Conservation (phyloP, 306 rosid genomes). For the Macrotyloma uniflorum region DNA sequence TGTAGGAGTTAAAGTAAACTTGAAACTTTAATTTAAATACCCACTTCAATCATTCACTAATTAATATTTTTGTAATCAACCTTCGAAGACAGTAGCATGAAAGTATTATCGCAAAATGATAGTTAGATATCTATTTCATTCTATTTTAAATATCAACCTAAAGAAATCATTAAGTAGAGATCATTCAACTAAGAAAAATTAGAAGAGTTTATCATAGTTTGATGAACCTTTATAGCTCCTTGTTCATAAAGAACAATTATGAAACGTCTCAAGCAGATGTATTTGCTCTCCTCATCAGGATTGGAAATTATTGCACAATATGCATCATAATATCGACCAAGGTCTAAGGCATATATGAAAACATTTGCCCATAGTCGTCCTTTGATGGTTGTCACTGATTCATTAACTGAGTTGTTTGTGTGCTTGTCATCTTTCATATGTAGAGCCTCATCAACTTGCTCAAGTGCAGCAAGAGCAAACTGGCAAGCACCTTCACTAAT, state of each 20-base stretch:
- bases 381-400: conserved; percentile 68
- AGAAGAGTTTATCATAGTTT: conserved; percentile 19
- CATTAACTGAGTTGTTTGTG: conserved; percentile 48
- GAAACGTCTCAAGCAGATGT: conserved; percentile 91
- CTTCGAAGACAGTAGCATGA: conserved; percentile 16
- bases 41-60: conserved; percentile 12
- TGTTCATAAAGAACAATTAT: conserved; percentile 83
- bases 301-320: conserved; percentile 95
- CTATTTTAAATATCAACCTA: background rate
- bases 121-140: conserved; percentile 6
- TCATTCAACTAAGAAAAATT: conserved; percentile 3
- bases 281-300: conserved; percentile 95
- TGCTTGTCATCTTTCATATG: conserved; percentile 41
- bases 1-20: background rate
- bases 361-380: conserved; percentile 97
- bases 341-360: conserved; percentile 89
- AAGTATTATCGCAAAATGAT: background rate
- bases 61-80: conserved; percentile 21
- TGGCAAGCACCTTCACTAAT: conserved; percentile 89
- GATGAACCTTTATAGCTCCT: conserved; percentile 77
- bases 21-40: conserved; percentile 18
- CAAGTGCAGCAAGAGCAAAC: conserved; percentile 98
- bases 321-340: conserved; percentile 74
- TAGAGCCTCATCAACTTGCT: conserved; percentile 87
- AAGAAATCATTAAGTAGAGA: conserved; percentile 15